These are phyloP conservation scores for Starmerella khaoyaiensis DNA, from an alignment of 805 yeast genomes.

Conservation along the genomic window DNA sequence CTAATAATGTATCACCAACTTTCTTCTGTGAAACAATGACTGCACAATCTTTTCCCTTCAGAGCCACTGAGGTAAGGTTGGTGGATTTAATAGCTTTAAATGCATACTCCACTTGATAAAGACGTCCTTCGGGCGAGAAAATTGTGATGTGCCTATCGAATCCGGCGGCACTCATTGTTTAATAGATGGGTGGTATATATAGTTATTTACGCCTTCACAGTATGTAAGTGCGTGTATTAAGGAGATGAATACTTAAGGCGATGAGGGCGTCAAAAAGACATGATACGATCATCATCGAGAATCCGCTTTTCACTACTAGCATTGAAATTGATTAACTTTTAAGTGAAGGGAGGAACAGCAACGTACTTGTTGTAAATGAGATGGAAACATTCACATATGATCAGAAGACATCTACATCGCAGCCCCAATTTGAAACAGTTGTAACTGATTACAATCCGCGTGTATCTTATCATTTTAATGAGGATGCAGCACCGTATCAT, in stretches of 20 bases:
- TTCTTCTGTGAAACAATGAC: constrained; percentile 90
- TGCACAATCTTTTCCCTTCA: constrained; percentile 74
- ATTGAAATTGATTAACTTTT: too few relatives aligned
- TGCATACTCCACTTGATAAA: constrained; percentile 96
- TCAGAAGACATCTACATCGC: constrained; percentile 30
- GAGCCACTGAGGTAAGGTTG: constrained; percentile 76
- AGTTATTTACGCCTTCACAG: too few relatives aligned
- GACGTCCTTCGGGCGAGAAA: constrained; percentile 95
- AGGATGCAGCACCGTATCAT: constrained; percentile 66
- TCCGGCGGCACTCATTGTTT: constrained; percentile 50
- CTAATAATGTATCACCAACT: constrained; percentile 88
- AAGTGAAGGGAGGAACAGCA: too few relatives aligned
- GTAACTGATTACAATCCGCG: constrained; percentile 12
- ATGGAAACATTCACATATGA: constrained; percentile 28
- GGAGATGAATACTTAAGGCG: too few relatives aligned
- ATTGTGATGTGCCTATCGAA: constrained; percentile 98
- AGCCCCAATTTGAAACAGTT: constrained; percentile 34
- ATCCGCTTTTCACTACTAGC: too few relatives aligned
- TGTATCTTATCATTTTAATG: constrained; percentile 82
- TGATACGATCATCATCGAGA: too few relatives aligned
- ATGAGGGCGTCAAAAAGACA: too few relatives aligned
- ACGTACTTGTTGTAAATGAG: constrained; percentile 1
- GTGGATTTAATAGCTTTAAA: constrained; percentile 92
- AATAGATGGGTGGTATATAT: too few relatives aligned
- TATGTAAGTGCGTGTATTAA: too few relatives aligned